Evolutionary conservation across 805 yeast genomes (phyloP), one percentile per base, ranked within the genome.

Genomic region (Cyberlindnera mississippiensis): DNA sequence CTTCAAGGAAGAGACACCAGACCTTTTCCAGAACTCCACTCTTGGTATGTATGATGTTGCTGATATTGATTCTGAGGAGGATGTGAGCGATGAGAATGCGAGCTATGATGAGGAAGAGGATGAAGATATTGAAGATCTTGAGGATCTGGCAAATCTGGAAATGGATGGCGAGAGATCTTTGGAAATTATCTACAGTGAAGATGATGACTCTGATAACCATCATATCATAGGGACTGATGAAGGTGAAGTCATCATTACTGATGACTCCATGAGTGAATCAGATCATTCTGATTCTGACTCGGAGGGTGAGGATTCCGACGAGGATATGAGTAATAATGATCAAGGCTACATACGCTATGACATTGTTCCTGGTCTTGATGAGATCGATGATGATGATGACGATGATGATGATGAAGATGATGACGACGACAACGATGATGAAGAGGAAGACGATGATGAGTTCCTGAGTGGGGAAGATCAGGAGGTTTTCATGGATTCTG

Each of bases 1-100:
- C 28, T 69, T 67, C 32, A 66, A 67, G 16, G 79, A 75, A 28
- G 95, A 87, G 40, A 77, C 89, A 0, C 89, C 95, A 0, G 90
- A 90, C 59, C 68, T 90, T 55, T 80, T 91, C 62, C 70, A 83
- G 30, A 90, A 93, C 58, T 90, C 97, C 0, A 86, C 97, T 0
- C 69, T 91, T 31, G 97, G 96, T 2, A 90, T 91, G 95, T 91
- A 84, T 59, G 97, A 91, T 53, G 81, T 85, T 30, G 85, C 74
- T 27, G 93, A 82, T 38, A 73, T 76, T 28, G 83, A 78, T 48
- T 76, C 76, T 33, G 84, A 80, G 27, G 83, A 76, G 11, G 81
- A 75, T 8, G 77, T 69, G n/a, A 76, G 68, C 18, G 79, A 72
- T 31, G 73, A 69, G 19, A 76, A 69, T 24, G 80, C 69, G 5